Percentiles rank a stretch among this genome's conserved stretches.
These are phyloP conservation scores for Starmerella riodocensis DNA, from an alignment of 805 yeast genomes.

Conservation along the genomic window DNA sequence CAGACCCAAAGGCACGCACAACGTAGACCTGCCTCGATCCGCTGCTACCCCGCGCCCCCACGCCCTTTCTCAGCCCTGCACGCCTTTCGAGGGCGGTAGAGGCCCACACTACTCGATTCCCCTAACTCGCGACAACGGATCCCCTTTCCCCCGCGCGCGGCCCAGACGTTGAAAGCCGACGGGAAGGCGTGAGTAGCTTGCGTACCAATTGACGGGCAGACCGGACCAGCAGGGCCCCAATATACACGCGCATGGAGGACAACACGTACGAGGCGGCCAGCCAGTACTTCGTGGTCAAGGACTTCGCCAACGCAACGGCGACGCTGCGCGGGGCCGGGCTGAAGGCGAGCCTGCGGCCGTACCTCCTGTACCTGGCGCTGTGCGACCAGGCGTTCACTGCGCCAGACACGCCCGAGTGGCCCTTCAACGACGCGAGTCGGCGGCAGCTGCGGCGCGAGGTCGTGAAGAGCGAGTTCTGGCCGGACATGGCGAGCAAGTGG, in stretches of 20 bases:
- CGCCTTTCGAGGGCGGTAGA: too few species aligned
- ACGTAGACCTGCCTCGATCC: too few species aligned
- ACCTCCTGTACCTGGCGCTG: constrained; percentile 14
- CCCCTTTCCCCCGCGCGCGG: too few species aligned
- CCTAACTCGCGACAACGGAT: too few species aligned
- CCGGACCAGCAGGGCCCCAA: too few species aligned
- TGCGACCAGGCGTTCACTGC: constrained; percentile 15
- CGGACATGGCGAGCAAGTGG: constrained; percentile 4
- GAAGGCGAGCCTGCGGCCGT: constrained; percentile 5
- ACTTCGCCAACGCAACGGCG: constrained; percentile 6
- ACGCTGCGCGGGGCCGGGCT: constrained; percentile 2
- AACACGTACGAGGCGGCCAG: constrained; percentile 8
- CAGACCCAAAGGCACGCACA: too few species aligned
- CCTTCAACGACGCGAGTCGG: constrained; percentile 5
- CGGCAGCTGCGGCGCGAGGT: constrained; percentile 3
- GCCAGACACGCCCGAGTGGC: constrained; percentile 13
- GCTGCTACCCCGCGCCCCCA: too few species aligned
- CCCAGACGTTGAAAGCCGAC: too few species aligned
- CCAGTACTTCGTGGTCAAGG: constrained; percentile 10
- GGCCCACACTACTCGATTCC: too few species aligned
- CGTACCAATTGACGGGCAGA: too few species aligned
- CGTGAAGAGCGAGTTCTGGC: constrained; percentile 4
- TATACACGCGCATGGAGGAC: not conserved
- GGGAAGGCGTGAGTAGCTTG: too few species aligned
- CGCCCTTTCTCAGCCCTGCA: too few species aligned